Percentiles rank a stretch among this genome's conserved stretches.
Conservation (phyloP, 768 basidiomycete genomes). For the Kondoa subrosea region DNA sequence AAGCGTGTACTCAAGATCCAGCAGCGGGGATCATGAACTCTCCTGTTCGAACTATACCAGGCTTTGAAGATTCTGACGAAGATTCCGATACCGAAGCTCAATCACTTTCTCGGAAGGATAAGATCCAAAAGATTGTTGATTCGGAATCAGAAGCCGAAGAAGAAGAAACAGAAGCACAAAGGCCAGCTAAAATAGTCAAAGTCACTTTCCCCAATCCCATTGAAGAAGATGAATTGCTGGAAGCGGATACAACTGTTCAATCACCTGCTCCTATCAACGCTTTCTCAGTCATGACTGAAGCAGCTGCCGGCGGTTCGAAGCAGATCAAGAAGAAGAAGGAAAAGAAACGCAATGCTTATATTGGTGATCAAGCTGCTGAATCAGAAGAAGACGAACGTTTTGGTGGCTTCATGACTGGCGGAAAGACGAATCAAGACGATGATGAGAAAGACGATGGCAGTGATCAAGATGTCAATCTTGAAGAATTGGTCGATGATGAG, state of each 20-base stretch:
- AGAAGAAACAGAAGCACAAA: background rate
- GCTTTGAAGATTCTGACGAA: constrained; percentile 2
- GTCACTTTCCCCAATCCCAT: background rate
- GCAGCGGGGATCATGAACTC: background rate
- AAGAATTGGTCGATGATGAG: constrained; percentile 7
- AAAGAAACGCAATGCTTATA: background rate
- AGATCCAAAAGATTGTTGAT: background rate
- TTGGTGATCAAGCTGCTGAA: constrained; percentile 3
- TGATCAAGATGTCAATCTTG: background rate
- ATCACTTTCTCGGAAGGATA: background rate
- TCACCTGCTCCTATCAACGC: background rate
- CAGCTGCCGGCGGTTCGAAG: background rate
- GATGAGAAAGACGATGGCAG: constrained; percentile 1
- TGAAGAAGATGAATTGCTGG: background rate
- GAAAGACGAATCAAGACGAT: background rate
- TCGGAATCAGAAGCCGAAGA: background rate
- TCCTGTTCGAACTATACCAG: background rate
- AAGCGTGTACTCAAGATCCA: background rate
- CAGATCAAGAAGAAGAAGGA: background rate
- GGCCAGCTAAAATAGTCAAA: background rate
- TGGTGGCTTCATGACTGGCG: background rate
- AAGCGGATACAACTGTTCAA: background rate
- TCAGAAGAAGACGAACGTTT: constrained; percentile 6
- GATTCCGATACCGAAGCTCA: constrained; percentile 1
- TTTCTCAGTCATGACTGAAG: background rate